Evolutionary conservation across 805 yeast genomes (phyloP).

Genomic region (Candida montana): DNA sequence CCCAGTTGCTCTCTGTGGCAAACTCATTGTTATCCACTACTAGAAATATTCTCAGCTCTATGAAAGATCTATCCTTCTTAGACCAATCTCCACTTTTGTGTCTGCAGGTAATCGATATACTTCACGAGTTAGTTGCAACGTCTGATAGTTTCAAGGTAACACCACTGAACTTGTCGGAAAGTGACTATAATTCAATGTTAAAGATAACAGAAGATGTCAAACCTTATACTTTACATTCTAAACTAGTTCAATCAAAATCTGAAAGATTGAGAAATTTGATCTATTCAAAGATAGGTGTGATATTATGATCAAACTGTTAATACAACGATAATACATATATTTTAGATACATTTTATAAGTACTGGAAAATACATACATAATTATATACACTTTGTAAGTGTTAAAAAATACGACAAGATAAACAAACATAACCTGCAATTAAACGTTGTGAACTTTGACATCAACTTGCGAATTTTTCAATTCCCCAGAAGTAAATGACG

Average conservation of each 20-base stretch:
- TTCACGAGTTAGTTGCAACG: not conserved
- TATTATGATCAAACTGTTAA: too few species aligned
- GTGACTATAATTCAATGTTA: not conserved
- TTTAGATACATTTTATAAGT: too few species aligned
- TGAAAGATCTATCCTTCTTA: not conserved
- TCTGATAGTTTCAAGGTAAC: not conserved
- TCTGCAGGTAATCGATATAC: not conserved
- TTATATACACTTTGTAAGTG: too few species aligned
- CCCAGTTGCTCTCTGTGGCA: not conserved
- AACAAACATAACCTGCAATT: too few species aligned
- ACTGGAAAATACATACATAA: too few species aligned
- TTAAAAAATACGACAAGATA: too few species aligned
- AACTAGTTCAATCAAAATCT: not conserved
- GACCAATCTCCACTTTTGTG: not conserved
- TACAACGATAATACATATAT: too few species aligned
- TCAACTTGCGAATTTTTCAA: too few species aligned
- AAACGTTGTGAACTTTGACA: too few species aligned
- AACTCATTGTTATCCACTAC: not conserved
- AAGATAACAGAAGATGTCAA: not conserved
- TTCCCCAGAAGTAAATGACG: too few species aligned
- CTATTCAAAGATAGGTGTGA: not conserved
- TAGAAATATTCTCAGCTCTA: not conserved
- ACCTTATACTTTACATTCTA: not conserved
- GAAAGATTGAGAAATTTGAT: not conserved
- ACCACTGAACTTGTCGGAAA: not conserved